Conservation (phyloP, 2,329 filamentous ascomycete species). For the Gaeumannomyces tritici region DNA sequence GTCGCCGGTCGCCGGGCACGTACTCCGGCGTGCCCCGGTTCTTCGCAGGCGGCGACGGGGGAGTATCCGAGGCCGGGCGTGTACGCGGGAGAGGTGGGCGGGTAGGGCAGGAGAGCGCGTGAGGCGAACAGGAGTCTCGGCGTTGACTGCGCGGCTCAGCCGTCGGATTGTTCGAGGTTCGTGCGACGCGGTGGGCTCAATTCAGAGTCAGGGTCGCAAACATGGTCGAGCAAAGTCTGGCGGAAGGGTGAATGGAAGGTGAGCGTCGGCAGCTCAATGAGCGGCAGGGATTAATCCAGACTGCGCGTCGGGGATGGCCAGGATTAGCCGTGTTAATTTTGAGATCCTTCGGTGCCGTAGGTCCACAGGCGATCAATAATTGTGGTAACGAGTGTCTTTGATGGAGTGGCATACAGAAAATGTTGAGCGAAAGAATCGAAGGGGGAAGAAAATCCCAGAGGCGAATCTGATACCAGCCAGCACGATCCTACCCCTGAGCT, state of each 20-base stretch:
- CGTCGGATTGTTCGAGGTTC: neutral
- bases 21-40: neutral
- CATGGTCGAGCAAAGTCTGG: neutral
- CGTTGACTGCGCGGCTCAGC: neutral
- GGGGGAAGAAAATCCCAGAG: neutral
- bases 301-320: neutral
- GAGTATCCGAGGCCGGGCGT: neutral
- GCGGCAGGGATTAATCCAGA: neutral
- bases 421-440: neutral
- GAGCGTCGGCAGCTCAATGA: neutral
- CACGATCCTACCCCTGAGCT: neutral
- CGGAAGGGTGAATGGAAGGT: neutral
- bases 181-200: neutral
- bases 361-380: neutral
- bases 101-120: neutral
- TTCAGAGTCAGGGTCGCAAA: neutral
- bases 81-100: neutral
- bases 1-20: conserved; percentile 8
- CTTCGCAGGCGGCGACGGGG: neutral
- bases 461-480: neutral
- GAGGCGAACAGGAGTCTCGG: neutral
- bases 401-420: neutral
- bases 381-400: neutral
- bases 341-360: neutral
- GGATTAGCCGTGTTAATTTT: neutral